Conservation (phyloP, 768 basidiomycete genomes). For the Kwoniella bestiolae region DNA sequence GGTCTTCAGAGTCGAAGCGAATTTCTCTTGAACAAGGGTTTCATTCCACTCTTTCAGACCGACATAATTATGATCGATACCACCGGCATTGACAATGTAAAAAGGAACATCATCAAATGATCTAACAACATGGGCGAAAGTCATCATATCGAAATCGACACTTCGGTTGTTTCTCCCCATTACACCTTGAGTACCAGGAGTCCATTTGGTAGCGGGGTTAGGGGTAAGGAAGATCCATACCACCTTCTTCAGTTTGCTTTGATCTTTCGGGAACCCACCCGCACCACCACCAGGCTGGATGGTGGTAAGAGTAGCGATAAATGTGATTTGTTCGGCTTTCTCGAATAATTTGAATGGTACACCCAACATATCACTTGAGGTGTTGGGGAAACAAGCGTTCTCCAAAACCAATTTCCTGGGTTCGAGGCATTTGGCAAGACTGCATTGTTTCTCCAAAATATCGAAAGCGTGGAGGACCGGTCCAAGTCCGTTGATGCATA, state of each 20-base stretch:
- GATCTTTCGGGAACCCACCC: background rate
- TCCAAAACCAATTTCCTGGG: constrained; percentile 8
- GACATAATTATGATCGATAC: background rate
- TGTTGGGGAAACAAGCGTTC: too few species aligned
- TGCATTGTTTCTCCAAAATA: constrained; percentile 9
- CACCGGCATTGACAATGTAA: constrained; percentile 1
- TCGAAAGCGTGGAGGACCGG: background rate
- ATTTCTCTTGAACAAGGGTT: background rate
- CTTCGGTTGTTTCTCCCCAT: background rate
- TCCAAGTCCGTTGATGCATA: background rate
- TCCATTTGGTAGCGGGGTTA: background rate
- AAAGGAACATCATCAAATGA: background rate
- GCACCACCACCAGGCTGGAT: background rate
- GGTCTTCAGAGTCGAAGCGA: background rate
- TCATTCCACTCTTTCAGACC: background rate
- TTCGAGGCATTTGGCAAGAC: background rate
- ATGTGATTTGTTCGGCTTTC: constrained; percentile 2
- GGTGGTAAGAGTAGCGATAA: background rate
- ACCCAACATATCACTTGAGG: background rate
- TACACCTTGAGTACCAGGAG: background rate
- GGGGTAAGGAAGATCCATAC: constrained; percentile 7
- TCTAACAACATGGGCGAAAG: background rate
- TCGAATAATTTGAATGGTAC: background rate
- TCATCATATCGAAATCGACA: background rate
- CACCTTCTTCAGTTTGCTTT: constrained; percentile 1